Conservation (phyloP, 164 flowering plant genomes). For the Sedum album region DNA sequence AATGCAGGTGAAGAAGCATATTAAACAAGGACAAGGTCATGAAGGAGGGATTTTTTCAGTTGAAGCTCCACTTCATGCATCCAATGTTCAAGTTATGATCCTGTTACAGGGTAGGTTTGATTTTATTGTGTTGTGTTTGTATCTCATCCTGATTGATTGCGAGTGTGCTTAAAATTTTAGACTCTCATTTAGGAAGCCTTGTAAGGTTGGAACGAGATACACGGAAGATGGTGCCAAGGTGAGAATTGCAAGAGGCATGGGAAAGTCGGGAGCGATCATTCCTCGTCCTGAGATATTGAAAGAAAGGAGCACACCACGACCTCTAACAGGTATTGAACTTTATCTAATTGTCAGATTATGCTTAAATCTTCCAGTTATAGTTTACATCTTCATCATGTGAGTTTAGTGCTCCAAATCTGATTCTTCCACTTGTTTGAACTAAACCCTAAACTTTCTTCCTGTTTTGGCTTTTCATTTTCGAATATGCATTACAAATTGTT, state of each 20-base stretch:
- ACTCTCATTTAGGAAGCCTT: constrained; percentile 79
- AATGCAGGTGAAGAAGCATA: constrained; percentile 82
- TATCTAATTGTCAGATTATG: not conserved
- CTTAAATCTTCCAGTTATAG: not conserved
- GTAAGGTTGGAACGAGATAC: constrained; percentile 66
- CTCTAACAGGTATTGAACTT: constrained; percentile 46
- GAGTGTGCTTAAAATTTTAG: not conserved
- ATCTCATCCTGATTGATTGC: not conserved
- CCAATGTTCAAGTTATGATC: constrained; percentile 89
- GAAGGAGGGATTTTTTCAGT: constrained; percentile 97
- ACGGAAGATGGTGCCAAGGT: constrained; percentile 88
- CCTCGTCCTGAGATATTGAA: constrained; percentile 93
- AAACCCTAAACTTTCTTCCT: not conserved
- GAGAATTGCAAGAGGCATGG: constrained; percentile 71
- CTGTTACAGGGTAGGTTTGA: constrained; percentile 57
- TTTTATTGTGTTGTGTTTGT: not conserved
- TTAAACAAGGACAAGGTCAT: constrained; percentile 87
- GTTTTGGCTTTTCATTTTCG: not conserved
- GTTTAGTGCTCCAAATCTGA: not conserved
- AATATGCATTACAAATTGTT: not conserved
- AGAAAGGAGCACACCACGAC: constrained; percentile 43
- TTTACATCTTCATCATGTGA: not conserved
- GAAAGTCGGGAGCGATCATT: constrained; percentile 80
- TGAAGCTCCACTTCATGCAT: constrained; percentile 94
- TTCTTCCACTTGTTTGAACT: not conserved